phyloP scores from a whole-genome alignment of 2,329 filamentous ascomycete species.

The Periconia macrospinosa region DNA sequence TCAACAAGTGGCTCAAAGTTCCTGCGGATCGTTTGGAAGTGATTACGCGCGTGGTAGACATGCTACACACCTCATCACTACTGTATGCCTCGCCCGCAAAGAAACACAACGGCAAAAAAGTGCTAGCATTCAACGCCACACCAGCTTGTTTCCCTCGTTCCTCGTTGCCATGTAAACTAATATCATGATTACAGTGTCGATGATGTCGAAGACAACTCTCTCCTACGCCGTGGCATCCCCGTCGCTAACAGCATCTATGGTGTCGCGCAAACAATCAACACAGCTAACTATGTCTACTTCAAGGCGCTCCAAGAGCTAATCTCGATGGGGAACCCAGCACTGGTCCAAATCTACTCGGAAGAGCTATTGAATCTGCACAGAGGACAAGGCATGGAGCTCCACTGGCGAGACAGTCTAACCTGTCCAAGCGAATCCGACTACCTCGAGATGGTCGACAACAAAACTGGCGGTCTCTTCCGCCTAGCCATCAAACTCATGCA shows the following conservation, averaged over 20 bases:
- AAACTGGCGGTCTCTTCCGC: conserved; percentile 85
- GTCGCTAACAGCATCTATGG: conserved; percentile 86
- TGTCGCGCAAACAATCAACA: conserved; percentile 85
- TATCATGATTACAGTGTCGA: conserved; percentile 58
- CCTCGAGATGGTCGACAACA: conserved; percentile 91
- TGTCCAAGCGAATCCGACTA: conserved; percentile 88
- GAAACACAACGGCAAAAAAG: background rate
- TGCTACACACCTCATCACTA: conserved; percentile 83
- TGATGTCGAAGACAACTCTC: conserved; percentile 82
- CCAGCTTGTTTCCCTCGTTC: background rate
- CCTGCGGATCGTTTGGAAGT: conserved; percentile 69
- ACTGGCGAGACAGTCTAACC: conserved; percentile 83
- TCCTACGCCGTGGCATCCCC: conserved; percentile 75
- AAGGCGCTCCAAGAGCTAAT: conserved; percentile 74
- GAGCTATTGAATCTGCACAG: conserved; percentile 83
- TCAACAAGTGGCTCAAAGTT: conserved; percentile 79
- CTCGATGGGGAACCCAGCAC: conserved; percentile 67
- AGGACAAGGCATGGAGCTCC: conserved; percentile 88
- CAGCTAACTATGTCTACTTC: conserved; percentile 89
- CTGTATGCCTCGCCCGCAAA: conserved; percentile 47
- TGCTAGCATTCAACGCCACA: background rate
- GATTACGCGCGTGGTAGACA: conserved; percentile 78
- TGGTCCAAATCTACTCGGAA: conserved; percentile 74
- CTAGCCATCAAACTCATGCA: conserved; percentile 88
- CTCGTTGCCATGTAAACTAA: background rate